Evolutionary conservation across 140 eudicot genomes (phyloP).

Genomic region (Oenanthe javanica): DNA sequence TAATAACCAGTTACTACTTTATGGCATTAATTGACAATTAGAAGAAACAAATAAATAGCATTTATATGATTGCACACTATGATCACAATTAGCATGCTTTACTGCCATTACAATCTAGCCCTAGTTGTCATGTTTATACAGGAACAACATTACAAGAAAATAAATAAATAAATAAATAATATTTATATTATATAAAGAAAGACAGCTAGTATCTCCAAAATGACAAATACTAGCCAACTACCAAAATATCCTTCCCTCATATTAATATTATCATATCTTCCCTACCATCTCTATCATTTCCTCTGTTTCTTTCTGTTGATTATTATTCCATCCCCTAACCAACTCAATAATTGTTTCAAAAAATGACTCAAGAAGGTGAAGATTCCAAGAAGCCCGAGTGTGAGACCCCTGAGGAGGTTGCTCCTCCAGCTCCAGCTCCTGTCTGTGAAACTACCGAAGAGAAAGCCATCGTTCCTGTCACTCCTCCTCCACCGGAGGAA

Average conservation of each 20-base stretch:
- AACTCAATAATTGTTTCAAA: neutral
- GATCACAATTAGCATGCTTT: neutral
- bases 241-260: slow-evolving; percentile 6
- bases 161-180: neutral
- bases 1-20: no score
- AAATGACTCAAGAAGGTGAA: slow-evolving; percentile 10
- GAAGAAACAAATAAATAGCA: no score
- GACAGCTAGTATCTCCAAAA: slow-evolving; percentile 15
- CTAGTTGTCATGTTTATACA: neutral
- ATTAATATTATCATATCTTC: no score
- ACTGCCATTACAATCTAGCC: neutral
- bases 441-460: slow-evolving; percentile 35
- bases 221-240: slow-evolving; percentile 16
- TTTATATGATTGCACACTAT: neutral
- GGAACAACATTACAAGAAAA: neutral
- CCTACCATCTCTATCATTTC: neutral
- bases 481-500: slow-evolving; percentile 32
- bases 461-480: slow-evolving; percentile 39
- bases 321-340: neutral
- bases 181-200: no score
- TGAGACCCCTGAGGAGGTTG: slow-evolving; percentile 4
- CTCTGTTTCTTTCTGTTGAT: neutral
- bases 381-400: slow-evolving; percentile 6
- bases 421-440: neutral
- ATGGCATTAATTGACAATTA: no score